Evolutionary conservation across 805 yeast genomes (phyloP).

Genomic region (Spencermartinsiella europaea): DNA sequence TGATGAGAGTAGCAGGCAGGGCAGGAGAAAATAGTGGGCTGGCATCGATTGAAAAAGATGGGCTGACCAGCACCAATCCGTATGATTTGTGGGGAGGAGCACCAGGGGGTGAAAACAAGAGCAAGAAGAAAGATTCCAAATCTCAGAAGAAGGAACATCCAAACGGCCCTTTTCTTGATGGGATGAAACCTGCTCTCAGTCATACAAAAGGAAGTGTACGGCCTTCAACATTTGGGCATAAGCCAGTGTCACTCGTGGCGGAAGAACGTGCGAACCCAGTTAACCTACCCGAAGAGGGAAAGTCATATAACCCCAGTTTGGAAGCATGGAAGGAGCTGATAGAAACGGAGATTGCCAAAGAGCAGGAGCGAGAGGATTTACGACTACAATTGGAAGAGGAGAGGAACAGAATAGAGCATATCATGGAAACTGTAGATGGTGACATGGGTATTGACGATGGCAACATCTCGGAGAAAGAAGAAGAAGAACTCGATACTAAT

Average conservation of each 20-base stretch:
- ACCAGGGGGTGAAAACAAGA: constrained; percentile 8
- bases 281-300: constrained; percentile 70
- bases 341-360: constrained; percentile 57
- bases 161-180: constrained; percentile 5
- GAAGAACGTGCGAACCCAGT: constrained; percentile 34
- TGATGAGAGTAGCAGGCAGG: constrained; percentile 75
- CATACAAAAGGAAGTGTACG: constrained; percentile 21
- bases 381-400: constrained; percentile 58
- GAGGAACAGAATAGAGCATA: constrained; percentile 54
- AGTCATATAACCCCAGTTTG: constrained; percentile 85
- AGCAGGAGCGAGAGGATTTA: constrained; percentile 61
- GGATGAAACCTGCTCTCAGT: constrained; percentile 24
- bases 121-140: constrained; percentile 15
- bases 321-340: constrained; percentile 77
- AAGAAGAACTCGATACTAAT: constrained; percentile 30
- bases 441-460: constrained; percentile 38
- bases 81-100: constrained; percentile 67
- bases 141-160: constrained; percentile 12
- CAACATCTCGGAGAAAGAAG: constrained; percentile 28
- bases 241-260: constrained; percentile 54
- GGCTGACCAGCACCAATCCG: constrained; percentile 47
- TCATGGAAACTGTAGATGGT: constrained; percentile 60
- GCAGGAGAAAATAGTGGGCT: constrained; percentile 45
- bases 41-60: constrained; percentile 58
- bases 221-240: constrained; percentile 45